Base-by-base conservation (phyloP, 2,329 filamentous ascomycete genomes). In the Bimuria novae-zelandiae region DNA sequence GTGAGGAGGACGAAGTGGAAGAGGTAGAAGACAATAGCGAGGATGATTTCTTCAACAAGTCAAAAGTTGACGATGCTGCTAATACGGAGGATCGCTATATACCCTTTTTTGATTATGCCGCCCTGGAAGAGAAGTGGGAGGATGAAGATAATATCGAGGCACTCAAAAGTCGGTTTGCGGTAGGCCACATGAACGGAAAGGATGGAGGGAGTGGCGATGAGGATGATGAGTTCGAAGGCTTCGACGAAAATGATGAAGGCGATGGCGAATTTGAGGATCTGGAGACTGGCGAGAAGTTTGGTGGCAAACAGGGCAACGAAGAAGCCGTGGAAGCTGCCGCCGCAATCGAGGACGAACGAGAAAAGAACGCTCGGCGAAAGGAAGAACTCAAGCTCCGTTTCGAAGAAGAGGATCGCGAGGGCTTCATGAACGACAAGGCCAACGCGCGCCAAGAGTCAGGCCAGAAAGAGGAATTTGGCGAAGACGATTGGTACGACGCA, bases 401-500 rank as follows among this genome's bases (percentile, higher is more conserved):
- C 69, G 94, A 99, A 69, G 92, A 97, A 74, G 94, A 99, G 79
- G 94, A 99, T 70, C 84, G 90, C n/a, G 94, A 99, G 70, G 94
- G 94, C 0, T 92, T 97, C 71, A 86, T 89, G 66, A 95, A 95
- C 68, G 91, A 94, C 75, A 95, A 95, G 69, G 87, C 89, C 23
- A 85, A 87, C 45, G 89, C 89, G 10, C 83, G 88, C 30, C 81
- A 84, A 58, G 89, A 91, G 25, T 87, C 82, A 29, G 82, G 82
- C 3, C 80, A 85, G 5, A 85, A 93, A 48, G 79, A 85, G 53
- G 89, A 95, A 68, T 97, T 96, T 67, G 94, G 92, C 47, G 94
- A 99, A 75, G 94, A 99, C 70, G 90, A 99, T 51, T 99, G 95
- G 95, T 99, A 99, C 71, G 94, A 97, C 69, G 85, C 89, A 23